phyloP scores from a whole-genome alignment of 2,329 filamentous ascomycete species.

The Fusarium sambucinum region DNA sequence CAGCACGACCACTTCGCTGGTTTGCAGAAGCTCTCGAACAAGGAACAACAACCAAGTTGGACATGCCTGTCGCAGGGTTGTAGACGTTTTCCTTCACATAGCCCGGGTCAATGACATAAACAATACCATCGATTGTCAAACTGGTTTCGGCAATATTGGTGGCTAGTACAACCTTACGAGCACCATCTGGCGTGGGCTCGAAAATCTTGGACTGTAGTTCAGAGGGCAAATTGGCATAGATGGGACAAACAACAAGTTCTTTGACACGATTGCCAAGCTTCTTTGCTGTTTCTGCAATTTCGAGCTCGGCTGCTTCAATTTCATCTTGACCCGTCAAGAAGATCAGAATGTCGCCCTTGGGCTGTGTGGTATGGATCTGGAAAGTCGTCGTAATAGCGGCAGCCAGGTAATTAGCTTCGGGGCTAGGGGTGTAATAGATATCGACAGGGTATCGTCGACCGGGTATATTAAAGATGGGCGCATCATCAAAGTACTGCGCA shows the following conservation, averaged over 20 bases:
- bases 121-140: slow-evolving; percentile 94
- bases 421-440: slow-evolving; percentile 89
- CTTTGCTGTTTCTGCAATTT: slow-evolving; percentile 84
- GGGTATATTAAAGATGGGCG: slow-evolving; percentile 94
- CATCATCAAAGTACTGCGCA: slow-evolving; percentile 89
- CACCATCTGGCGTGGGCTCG: slow-evolving; percentile 86
- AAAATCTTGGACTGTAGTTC: slow-evolving; percentile 95
- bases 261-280: slow-evolving; percentile 88
- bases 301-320: slow-evolving; percentile 88
- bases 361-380: slow-evolving; percentile 91
- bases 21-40: slow-evolving; percentile 93
- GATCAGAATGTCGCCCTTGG: slow-evolving; percentile 88
- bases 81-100: slow-evolving; percentile 97
- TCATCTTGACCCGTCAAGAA: slow-evolving; percentile 97
- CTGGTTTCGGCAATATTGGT: slow-evolving; percentile 98
- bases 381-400: slow-evolving; percentile 94
- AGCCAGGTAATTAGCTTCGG: slow-evolving; percentile 92
- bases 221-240: slow-evolving; percentile 92
- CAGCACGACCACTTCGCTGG: slow-evolving; percentile 91
- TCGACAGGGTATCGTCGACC: slow-evolving; percentile 90
- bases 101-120: slow-evolving; percentile 94
- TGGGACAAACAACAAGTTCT: slow-evolving; percentile 90
- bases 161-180: slow-evolving; percentile 90
- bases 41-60: slow-evolving; percentile 88
- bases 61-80: slow-evolving; percentile 92